Conservation (phyloP, 2,329 filamentous ascomycete species). For the Endothia cerciana region DNA sequence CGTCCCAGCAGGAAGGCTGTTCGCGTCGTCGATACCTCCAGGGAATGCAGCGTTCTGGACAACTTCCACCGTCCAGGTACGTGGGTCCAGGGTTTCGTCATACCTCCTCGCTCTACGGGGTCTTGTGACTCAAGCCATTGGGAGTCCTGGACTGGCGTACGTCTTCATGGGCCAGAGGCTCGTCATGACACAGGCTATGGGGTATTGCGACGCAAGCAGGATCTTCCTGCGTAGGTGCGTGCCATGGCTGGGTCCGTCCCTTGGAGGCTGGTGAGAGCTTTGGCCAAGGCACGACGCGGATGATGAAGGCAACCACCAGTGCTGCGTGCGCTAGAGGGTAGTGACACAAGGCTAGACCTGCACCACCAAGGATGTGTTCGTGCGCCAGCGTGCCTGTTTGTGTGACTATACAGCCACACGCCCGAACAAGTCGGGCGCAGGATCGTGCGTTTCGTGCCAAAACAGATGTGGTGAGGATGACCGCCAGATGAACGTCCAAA, state of each 20-base stretch:
- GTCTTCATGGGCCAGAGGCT: not conserved
- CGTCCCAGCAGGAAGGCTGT: not conserved
- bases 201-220: not conserved
- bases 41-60: not conserved
- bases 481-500: not conserved
- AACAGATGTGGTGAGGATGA: slow-evolving; percentile 10
- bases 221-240: not conserved
- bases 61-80: not conserved
- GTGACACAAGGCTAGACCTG: slow-evolving; percentile 14
- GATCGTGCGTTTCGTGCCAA: slow-evolving; percentile 12
- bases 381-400: slow-evolving; percentile 13
- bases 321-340: slow-evolving; percentile 2
- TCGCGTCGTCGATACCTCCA: not conserved
- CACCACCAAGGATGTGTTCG: slow-evolving; percentile 16
- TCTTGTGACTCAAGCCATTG: not conserved
- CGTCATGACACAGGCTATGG: not conserved
- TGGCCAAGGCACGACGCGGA: not conserved
- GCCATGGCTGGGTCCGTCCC: not conserved
- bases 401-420: slow-evolving; percentile 15
- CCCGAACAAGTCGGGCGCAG: slow-evolving; percentile 20
- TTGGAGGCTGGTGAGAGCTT: not conserved
- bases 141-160: not conserved
- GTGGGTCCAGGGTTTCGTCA: not conserved
- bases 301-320: not conserved
- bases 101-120: not conserved